Evolutionary conservation across 2,329 filamentous ascomycete species (phyloP).

Genomic region (Fusarium piperis): DNA sequence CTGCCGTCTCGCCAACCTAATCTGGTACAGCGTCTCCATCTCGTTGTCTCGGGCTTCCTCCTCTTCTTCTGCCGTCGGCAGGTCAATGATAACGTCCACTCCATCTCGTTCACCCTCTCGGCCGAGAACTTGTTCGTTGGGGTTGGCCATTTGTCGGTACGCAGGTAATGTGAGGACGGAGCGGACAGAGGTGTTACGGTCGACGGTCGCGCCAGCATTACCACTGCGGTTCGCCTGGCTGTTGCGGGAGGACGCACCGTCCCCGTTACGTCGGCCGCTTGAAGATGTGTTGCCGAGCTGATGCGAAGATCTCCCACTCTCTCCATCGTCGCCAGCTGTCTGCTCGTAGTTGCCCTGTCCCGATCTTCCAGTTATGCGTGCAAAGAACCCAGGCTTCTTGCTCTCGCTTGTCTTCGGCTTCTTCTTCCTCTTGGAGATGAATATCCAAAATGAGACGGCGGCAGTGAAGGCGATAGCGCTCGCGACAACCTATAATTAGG

Average conservation of each 20-base stretch:
- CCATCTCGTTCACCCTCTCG: conserved; percentile 91
- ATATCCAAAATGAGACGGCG: conserved; percentile 20
- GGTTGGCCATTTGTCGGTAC: conserved; percentile 78
- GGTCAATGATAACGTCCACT: conserved; percentile 89
- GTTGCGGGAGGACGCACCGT: conserved; percentile 18
- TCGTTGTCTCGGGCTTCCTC: conserved; percentile 84
- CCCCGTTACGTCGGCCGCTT: conserved; percentile 20
- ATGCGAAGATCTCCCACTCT: conserved; percentile 37
- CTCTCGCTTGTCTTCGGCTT: conserved; percentile 12
- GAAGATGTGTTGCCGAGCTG: conserved; percentile 38
- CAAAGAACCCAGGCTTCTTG: conserved; percentile 35
- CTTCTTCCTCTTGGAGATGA: conserved; percentile 29
- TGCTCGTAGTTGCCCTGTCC: conserved; percentile 44
- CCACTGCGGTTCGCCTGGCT: conserved; percentile 20
- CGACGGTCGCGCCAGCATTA: conserved; percentile 60
- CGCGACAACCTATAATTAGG: conserved; percentile 31
- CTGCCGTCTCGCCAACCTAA: conserved; percentile 78
- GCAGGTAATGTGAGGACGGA: conserved; percentile 94
- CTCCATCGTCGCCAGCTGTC: conserved; percentile 43
- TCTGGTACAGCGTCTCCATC: conserved; percentile 93
- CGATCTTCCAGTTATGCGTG: conserved; percentile 24
- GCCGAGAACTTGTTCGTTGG: conserved; percentile 83
- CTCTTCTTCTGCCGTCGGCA: conserved; percentile 82
- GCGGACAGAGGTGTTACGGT: conserved; percentile 85
- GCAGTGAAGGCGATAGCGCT: conserved; percentile 23